These are phyloP conservation scores for Albifimbria verrucaria DNA, from an alignment of 2,329 filamentous ascomycete species.

Conservation along the genomic window DNA sequence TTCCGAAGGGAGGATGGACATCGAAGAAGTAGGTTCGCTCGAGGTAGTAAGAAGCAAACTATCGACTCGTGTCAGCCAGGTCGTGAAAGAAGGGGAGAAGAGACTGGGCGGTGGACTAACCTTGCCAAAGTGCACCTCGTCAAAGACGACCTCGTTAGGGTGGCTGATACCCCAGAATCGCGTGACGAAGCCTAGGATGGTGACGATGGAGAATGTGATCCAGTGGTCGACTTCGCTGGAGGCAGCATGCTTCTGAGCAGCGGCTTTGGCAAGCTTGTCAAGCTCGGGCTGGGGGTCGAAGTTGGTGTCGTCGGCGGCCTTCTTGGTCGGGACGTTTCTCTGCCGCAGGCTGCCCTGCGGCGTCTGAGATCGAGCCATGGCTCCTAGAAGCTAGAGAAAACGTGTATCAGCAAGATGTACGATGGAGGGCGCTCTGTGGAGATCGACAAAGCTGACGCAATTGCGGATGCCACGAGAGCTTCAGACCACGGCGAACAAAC, in stretches of 20 bases:
- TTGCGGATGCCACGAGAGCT: neutral
- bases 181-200: slow-evolving; percentile 80
- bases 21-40: slow-evolving; percentile 99
- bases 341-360: slow-evolving; percentile 59
- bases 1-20: slow-evolving; percentile 96
- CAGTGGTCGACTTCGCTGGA: slow-evolving; percentile 79
- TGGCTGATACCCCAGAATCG: slow-evolving; percentile 96
- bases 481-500: too few species aligned
- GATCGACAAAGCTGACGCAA: neutral
- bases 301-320: slow-evolving; percentile 34
- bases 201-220: slow-evolving; percentile 73
- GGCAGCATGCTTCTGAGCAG: slow-evolving; percentile 28
- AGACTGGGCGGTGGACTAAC: slow-evolving; percentile 46
- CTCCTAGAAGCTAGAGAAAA: slow-evolving; percentile 6
- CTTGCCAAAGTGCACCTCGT: slow-evolving; percentile 99
- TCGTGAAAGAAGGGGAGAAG: neutral
- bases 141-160: slow-evolving; percentile 95
- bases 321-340: slow-evolving; percentile 52
- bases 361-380: slow-evolving; percentile 46
- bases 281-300: slow-evolving; percentile 43
- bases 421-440: neutral
- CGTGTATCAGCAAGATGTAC: neutral
- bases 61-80: slow-evolving; percentile 8
- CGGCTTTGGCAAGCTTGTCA: slow-evolving; percentile 45
- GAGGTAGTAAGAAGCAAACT: slow-evolving; percentile 81